These are phyloP conservation scores for Fusarium sp. DNA, from an alignment of 2,329 filamentous ascomycete genomes.

Conservation along the genomic window DNA sequence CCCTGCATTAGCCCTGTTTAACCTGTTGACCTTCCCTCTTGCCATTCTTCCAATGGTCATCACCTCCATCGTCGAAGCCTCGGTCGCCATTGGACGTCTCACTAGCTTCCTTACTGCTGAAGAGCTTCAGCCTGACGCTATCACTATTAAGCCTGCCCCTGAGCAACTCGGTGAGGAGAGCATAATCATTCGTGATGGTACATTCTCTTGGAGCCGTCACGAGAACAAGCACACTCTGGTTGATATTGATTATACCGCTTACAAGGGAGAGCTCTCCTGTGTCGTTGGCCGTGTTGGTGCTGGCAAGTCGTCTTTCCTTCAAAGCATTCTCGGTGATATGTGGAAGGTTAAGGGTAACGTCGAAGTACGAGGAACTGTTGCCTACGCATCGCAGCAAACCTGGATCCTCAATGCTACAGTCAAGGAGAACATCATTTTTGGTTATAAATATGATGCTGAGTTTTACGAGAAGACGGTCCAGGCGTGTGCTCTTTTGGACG, in stretches of 20 bases:
- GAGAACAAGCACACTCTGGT: conserved; percentile 75
- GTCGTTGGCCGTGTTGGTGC: conserved; percentile 93
- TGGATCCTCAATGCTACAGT: conserved; percentile 99
- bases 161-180: conserved; percentile 85
- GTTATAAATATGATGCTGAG: conserved; percentile 88
- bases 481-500: conserved; percentile 89
- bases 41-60: conserved; percentile 98
- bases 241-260: conserved; percentile 86
- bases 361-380: conserved; percentile 80
- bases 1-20: conserved; percentile 91
- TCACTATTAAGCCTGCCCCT: conserved; percentile 74
- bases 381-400: conserved; percentile 90
- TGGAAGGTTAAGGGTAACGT: conserved; percentile 91
- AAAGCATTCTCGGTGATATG: conserved; percentile 87
- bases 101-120: conserved; percentile 87
- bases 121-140: conserved; percentile 87
- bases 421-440: conserved; percentile 96
- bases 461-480: conserved; percentile 95
- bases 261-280: conserved; percentile 93
- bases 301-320: conserved; percentile 93
- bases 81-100: conserved; percentile 88
- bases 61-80: conserved; percentile 92
- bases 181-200: conserved; percentile 82
- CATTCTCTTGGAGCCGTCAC: conserved; percentile 94
- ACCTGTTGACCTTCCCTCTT: conserved; percentile 92